A percentile compares a stretch with the other conserved stretches of the same genome.
Evolutionary conservation across 495 filamentous ascomycete genomes (phyloP).

Genomic region (Xylaria castorea): DNA sequence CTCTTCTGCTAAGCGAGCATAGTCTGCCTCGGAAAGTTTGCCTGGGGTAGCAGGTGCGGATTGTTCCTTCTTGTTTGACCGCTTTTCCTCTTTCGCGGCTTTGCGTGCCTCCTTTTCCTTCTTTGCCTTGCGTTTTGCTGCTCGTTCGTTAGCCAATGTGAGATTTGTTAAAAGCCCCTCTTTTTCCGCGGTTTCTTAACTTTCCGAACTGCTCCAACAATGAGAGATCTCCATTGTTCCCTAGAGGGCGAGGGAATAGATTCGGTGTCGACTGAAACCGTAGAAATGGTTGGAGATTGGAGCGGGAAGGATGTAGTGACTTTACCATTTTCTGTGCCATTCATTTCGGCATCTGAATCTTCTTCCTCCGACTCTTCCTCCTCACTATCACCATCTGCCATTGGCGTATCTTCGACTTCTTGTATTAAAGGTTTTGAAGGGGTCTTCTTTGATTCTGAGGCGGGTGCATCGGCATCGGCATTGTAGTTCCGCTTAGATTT

Average conservation of each 20-base stretch:
- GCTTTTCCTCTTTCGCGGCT: slow-evolving; percentile 48
- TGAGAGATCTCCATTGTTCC: slow-evolving; percentile 44
- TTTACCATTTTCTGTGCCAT: slow-evolving; percentile 40
- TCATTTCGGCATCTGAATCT: slow-evolving; percentile 39
- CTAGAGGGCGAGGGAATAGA: slow-evolving; percentile 33
- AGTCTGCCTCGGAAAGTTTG: slow-evolving; percentile 51
- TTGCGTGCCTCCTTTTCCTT: slow-evolving; percentile 48
- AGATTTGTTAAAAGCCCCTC: slow-evolving; percentile 14
- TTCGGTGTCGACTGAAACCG: slow-evolving; percentile 39
- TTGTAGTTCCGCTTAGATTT: slow-evolving; percentile 98
- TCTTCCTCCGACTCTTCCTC: slow-evolving; percentile 40
- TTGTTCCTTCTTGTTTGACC: slow-evolving; percentile 55
- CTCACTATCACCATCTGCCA: slow-evolving; percentile 43
- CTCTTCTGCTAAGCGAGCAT: slow-evolving; percentile 63
- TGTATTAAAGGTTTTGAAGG: slow-evolving; percentile 61
- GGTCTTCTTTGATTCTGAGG: slow-evolving; percentile 70
- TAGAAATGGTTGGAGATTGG: slow-evolving; percentile 37
- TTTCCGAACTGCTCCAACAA: slow-evolving; percentile 14
- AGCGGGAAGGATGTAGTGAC: not conserved
- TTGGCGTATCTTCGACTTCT: slow-evolving; percentile 60
- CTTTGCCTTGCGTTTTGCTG: slow-evolving; percentile 53
- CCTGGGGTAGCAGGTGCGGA: slow-evolving; percentile 43
- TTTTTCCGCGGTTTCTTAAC: not conserved
- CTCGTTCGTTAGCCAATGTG: slow-evolving; percentile 49
- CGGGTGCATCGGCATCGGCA: slow-evolving; percentile 85